Conservation (phyloP, 2,329 filamentous ascomycete genomes). For the Diaporthe australafricana region DNA sequence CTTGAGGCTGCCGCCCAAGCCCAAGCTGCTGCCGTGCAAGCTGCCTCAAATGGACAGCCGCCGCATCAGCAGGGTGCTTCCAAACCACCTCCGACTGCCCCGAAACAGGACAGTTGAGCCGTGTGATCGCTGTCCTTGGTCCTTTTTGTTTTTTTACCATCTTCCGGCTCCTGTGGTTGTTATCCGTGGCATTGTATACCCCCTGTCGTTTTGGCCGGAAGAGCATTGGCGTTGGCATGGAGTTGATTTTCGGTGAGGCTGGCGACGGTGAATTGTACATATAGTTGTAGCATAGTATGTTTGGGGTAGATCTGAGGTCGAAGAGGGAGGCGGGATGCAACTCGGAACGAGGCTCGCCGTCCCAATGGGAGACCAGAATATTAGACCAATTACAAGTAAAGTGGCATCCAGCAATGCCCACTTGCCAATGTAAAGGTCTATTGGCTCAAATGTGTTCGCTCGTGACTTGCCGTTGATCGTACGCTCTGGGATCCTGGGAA, state of each 20-base stretch:
- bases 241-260: conserved; percentile 22
- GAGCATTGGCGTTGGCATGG: conserved; percentile 36
- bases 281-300: conserved; percentile 24
- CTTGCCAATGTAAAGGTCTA: not conserved
- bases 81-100: conserved; percentile 36
- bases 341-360: conserved; percentile 10
- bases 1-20: conserved; percentile 46
- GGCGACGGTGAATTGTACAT: conserved; percentile 16
- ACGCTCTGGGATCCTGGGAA: not conserved
- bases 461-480: not conserved
- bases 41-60: conserved; percentile 38
- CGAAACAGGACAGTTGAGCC: conserved; percentile 32
- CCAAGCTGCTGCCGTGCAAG: conserved; percentile 35
- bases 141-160: conserved; percentile 8
- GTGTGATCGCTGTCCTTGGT: not conserved
- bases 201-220: conserved; percentile 26
- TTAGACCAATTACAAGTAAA: conserved; percentile 25
- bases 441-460: not conserved
- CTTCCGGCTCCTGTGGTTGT: conserved; percentile 13
- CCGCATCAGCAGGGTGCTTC: conserved; percentile 34
- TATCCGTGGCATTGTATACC: conserved; percentile 34
- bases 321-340: not conserved
- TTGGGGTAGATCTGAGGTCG: conserved; percentile 13
- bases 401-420: not conserved
- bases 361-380: conserved; percentile 9